Evolutionary conservation across 306 rosid genomes (phyloP).

Genomic region (Castanea crenata): DNA sequence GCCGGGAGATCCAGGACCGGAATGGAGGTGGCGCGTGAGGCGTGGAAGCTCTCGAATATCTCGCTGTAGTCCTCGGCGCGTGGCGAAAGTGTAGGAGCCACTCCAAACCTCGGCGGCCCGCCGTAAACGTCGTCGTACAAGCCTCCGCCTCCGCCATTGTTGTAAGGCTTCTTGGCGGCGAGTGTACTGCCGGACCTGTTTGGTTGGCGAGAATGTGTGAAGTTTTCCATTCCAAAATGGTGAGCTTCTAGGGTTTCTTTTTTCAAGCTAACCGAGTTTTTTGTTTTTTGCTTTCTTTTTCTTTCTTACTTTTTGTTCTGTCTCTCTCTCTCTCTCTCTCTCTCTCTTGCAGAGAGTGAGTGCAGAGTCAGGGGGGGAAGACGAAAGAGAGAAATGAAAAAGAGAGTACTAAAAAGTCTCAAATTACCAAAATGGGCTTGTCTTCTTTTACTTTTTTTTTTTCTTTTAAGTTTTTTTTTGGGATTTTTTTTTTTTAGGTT

Average conservation of each 20-base stretch:
- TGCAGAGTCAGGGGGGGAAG: slow-evolving; percentile 45
- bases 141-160: slow-evolving; percentile 34
- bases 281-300: neutral
- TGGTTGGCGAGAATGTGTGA: slow-evolving; percentile 63
- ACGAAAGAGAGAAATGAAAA: slow-evolving; percentile 24
- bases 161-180: slow-evolving; percentile 56
- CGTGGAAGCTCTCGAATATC: slow-evolving; percentile 76
- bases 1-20: slow-evolving; percentile 86
- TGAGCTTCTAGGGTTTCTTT: slow-evolving; percentile 36
- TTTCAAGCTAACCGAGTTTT: neutral
- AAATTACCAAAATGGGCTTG: slow-evolving; percentile 27
- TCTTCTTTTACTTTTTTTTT: neutral
- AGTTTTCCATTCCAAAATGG: slow-evolving; percentile 58
- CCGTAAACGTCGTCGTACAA: slow-evolving; percentile 85
- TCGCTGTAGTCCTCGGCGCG: slow-evolving; percentile 89
- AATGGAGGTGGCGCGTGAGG: slow-evolving; percentile 76
- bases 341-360: slow-evolving; percentile 39
- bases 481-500: too few relatives aligned
- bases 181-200: slow-evolving; percentile 43
- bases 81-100: slow-evolving; percentile 60
- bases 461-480: too few relatives aligned
- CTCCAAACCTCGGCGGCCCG: slow-evolving; percentile 73
- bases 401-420: slow-evolving; percentile 16
- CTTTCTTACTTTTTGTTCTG: neutral
- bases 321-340: slow-evolving; percentile 17